Evolutionary conservation across 2,329 filamentous ascomycete genomes (phyloP).

Genomic region (Aspergillus sp.): DNA sequence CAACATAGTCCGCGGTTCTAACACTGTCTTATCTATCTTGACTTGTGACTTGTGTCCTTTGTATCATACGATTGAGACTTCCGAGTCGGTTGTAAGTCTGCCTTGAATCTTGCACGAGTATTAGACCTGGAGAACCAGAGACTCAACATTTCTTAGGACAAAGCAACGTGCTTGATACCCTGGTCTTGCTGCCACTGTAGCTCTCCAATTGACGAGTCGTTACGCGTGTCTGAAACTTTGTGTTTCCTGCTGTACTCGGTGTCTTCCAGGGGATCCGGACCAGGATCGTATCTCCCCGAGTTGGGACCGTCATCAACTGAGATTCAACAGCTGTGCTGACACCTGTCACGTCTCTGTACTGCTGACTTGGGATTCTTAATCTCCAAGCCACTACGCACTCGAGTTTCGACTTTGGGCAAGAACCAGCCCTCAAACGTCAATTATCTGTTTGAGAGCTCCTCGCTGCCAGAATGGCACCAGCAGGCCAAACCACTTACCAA

Average conservation of each 20-base stretch:
- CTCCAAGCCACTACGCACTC: neutral
- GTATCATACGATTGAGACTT: neutral
- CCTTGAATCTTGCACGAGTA: neutral
- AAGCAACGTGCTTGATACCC: neutral
- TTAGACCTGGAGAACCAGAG: neutral
- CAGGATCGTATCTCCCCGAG: neutral
- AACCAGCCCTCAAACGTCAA: neutral
- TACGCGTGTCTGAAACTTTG: neutral
- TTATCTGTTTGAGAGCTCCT: neutral
- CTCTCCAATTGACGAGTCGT: neutral
- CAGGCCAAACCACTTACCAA: slow-evolving; percentile 55
- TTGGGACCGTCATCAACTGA: neutral
- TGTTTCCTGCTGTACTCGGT: neutral
- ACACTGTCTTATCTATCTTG: neutral
- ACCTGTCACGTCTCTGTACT: neutral
- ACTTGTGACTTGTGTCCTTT: neutral
- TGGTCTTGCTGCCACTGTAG: neutral
- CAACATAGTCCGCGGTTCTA: neutral
- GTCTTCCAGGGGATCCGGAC: neutral
- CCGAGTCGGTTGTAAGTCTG: neutral
- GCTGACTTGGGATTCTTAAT: neutral
- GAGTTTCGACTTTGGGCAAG: neutral
- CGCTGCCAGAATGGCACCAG: slow-evolving; percentile 56
- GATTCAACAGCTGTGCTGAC: neutral
- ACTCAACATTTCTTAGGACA: neutral